These are phyloP conservation scores for Aspergillus heteromorphus DNA, from an alignment of 495 filamentous ascomycete species.

Conservation along the genomic window DNA sequence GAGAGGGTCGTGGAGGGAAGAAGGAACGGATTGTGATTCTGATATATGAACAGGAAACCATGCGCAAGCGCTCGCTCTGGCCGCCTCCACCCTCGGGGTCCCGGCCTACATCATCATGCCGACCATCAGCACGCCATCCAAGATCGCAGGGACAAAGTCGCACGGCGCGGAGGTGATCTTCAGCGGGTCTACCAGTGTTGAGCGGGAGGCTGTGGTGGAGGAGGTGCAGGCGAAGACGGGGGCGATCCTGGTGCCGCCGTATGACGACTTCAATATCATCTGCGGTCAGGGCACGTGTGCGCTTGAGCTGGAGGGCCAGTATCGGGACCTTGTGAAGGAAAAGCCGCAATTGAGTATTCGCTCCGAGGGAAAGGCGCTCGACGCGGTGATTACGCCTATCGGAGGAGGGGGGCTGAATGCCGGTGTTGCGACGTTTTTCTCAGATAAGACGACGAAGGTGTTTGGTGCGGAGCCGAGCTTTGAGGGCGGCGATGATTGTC, in stretches of 20 bases:
- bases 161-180: constrained; percentile 79
- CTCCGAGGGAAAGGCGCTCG: constrained; percentile 33
- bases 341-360: constrained; percentile 19
- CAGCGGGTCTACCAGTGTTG: constrained; percentile 70
- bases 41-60: constrained; percentile 66
- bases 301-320: constrained; percentile 75
- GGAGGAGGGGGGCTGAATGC: constrained; percentile 87
- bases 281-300: constrained; percentile 86
- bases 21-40: constrained; percentile 1
- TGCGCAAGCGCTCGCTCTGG: constrained; percentile 88
- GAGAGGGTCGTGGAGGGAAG: background rate
- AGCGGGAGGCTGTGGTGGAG: constrained; percentile 71
- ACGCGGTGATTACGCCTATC: constrained; percentile 80
- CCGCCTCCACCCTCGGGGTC: constrained; percentile 59
- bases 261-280: constrained; percentile 86
- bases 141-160: constrained; percentile 73
- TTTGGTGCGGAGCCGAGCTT: constrained; percentile 91
- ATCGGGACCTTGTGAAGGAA: constrained; percentile 41
- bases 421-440: constrained; percentile 72
- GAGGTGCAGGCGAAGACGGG: constrained; percentile 63
- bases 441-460: constrained; percentile 59
- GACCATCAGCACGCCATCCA: constrained; percentile 69
- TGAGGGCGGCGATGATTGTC: constrained; percentile 78
- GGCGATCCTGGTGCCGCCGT: constrained; percentile 78
- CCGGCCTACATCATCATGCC: constrained; percentile 91